phyloP scores from a whole-genome alignment of 2,329 filamentous ascomycete species.

The Aspergillus latus region DNA sequence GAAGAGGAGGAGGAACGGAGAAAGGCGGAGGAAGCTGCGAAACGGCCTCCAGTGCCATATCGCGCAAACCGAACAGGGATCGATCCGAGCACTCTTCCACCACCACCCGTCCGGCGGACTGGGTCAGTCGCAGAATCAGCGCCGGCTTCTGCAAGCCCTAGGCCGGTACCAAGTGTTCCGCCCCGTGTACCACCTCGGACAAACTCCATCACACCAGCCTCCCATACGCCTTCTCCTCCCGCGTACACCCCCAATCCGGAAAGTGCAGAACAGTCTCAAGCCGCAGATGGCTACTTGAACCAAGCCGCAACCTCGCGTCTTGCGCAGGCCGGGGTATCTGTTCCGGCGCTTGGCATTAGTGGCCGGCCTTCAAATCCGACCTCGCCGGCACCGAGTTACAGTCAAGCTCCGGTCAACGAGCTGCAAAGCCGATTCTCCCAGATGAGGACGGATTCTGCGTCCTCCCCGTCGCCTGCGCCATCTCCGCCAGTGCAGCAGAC shows the following conservation, averaged over 20 bases:
- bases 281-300: slow-evolving; percentile 48
- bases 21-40: slow-evolving; percentile 25
- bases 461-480: slow-evolving; percentile 23
- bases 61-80: slow-evolving; percentile 69
- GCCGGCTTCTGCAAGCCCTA: slow-evolving; percentile 30
- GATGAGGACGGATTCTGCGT: slow-evolving; percentile 46
- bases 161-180: slow-evolving; percentile 57
- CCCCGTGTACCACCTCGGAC: slow-evolving; percentile 71
- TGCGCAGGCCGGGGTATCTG: slow-evolving; percentile 71
- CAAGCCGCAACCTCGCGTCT: slow-evolving; percentile 65
- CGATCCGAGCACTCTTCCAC: slow-evolving; percentile 66
- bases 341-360: slow-evolving; percentile 75
- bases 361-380: slow-evolving; percentile 27
- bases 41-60: slow-evolving; percentile 63
- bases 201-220: slow-evolving; percentile 53
- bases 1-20: slow-evolving; percentile 5
- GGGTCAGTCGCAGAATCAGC: slow-evolving; percentile 30
- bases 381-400: slow-evolving; percentile 24
- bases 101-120: slow-evolving; percentile 61
- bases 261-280: slow-evolving; percentile 27
- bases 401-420: slow-evolving; percentile 57
- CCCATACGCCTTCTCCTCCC: slow-evolving; percentile 45
- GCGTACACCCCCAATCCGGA: slow-evolving; percentile 48
- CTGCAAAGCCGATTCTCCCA: slow-evolving; percentile 67
- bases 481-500: slow-evolving; percentile 38